phyloP scores from a whole-genome alignment of 352 stramenopile genomes.

The Phytophthora meadii region DNA sequence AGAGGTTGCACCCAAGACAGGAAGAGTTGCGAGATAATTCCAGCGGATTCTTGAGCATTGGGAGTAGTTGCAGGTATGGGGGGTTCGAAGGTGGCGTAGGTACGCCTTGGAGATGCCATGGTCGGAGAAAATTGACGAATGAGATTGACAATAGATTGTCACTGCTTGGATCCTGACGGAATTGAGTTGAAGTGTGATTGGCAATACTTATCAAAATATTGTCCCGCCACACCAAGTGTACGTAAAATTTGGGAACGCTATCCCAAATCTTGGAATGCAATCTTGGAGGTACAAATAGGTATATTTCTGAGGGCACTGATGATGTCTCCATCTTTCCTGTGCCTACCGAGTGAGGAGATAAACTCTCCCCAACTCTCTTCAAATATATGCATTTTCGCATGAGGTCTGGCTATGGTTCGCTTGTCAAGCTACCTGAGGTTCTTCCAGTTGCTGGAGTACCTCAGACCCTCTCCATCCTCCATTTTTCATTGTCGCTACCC shows the following conservation, averaged over 20 bases:
- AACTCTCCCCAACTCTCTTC: no score
- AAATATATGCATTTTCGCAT: no score
- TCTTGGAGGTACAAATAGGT: no score
- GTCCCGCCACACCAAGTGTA: conserved; percentile 9
- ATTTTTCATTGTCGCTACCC: no score
- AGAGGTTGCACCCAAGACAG: conserved; percentile 57
- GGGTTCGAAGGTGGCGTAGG: conserved; percentile 20
- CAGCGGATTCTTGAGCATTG: conserved; percentile 27
- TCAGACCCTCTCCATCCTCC: no score
- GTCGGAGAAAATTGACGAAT: conserved; percentile 15
- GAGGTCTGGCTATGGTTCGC: no score
- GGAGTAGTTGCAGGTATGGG: neutral
- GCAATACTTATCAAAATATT: neutral
- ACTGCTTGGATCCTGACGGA: neutral
- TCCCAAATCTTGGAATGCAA: neutral
- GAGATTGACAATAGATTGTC: neutral
- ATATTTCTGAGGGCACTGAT: no score
- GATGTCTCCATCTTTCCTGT: no score
- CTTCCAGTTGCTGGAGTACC: no score
- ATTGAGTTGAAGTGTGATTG: conserved; percentile 20
- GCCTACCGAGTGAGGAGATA: no score
- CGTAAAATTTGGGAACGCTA: conserved; percentile 3
- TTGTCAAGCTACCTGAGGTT: no score
- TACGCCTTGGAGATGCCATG: conserved; percentile 10
- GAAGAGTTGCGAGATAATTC: conserved; percentile 40